A percentile compares a stretch with the other conserved stretches of the same genome.
Evolutionary conservation across 2,329 filamentous ascomycete species (phyloP).

Genomic region (Verticillium tricorpus): DNA sequence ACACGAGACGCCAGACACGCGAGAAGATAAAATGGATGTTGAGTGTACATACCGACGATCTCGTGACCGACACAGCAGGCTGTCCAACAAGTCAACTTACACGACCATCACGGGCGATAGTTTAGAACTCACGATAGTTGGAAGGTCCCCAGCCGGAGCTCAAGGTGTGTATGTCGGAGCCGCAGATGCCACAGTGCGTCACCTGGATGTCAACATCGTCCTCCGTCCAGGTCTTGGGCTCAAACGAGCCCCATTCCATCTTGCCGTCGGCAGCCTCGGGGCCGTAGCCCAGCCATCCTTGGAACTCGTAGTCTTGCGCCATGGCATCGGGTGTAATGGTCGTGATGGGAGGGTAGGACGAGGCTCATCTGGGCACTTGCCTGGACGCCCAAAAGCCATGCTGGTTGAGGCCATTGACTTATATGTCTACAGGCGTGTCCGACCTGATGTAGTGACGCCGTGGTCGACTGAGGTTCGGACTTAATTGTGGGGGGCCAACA

Average conservation of each 20-base stretch:
- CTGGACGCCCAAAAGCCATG: neutral
- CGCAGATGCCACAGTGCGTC: slow-evolving; percentile 63
- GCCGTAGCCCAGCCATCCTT: slow-evolving; percentile 44
- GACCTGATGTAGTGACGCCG: too few relatives aligned
- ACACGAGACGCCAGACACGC: too few relatives aligned
- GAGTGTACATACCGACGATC: slow-evolving; percentile 52
- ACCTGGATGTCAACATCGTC: slow-evolving; percentile 62
- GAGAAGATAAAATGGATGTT: neutral
- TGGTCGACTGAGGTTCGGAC: neutral
- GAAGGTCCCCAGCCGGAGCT: slow-evolving; percentile 44
- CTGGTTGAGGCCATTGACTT: neutral
- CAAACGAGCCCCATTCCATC: slow-evolving; percentile 51
- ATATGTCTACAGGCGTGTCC: neutral
- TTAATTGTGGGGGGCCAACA: neutral
- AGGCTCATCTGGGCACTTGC: too few relatives aligned
- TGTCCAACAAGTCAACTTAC: neutral
- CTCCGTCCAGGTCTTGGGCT: slow-evolving; percentile 62
- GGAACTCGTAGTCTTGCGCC: slow-evolving; percentile 36
- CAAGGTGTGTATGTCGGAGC: slow-evolving; percentile 55
- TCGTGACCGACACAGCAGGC: slow-evolving; percentile 30
- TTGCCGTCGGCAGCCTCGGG: slow-evolving; percentile 40
- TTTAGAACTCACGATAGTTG: neutral
- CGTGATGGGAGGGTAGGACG: neutral
- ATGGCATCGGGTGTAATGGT: neutral
- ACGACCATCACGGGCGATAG: too few relatives aligned